These are phyloP conservation scores for Alternaria alternata DNA, from an alignment of 2,329 filamentous ascomycete genomes.

Conservation along the genomic window DNA sequence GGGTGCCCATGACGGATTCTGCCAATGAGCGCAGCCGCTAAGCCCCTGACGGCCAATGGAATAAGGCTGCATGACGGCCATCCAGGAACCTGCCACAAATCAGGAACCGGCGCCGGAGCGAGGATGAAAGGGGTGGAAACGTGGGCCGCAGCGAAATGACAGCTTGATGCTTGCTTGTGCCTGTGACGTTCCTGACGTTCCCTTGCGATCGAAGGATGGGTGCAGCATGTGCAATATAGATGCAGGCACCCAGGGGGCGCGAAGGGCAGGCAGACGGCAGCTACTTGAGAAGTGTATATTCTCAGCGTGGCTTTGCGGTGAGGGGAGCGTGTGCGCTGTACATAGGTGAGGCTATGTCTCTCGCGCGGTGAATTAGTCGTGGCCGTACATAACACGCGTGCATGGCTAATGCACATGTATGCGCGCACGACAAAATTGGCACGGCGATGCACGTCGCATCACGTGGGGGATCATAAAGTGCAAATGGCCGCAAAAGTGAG, in stretches of 20 bases:
- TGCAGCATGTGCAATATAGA: background rate
- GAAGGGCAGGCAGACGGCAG: background rate
- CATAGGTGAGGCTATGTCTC: slow-evolving; percentile 17
- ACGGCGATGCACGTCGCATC: slow-evolving; percentile 28
- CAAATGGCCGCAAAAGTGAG: slow-evolving; percentile 17
- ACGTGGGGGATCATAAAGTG: slow-evolving; percentile 23
- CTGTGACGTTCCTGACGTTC: slow-evolving; percentile 17
- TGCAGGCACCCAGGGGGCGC: background rate
- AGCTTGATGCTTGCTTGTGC: slow-evolving; percentile 28
- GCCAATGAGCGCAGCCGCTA: slow-evolving; percentile 29
- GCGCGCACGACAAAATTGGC: slow-evolving; percentile 12
- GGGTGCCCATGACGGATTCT: slow-evolving; percentile 28
- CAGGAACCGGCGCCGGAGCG: slow-evolving; percentile 32
- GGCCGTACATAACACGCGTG: slow-evolving; percentile 34
- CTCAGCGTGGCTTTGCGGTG: slow-evolving; percentile 15
- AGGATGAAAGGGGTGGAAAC: slow-evolving; percentile 28
- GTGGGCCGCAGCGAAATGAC: slow-evolving; percentile 27
- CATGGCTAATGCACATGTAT: slow-evolving; percentile 31
- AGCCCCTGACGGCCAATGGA: slow-evolving; percentile 28
- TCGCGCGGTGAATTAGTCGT: slow-evolving; percentile 26
- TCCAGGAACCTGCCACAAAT: slow-evolving; percentile 43
- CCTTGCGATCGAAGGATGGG: slow-evolving; percentile 6
- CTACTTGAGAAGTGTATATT: background rate
- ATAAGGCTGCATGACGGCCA: slow-evolving; percentile 42
- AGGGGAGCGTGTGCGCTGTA: slow-evolving; percentile 8